Conservation (phyloP, 1,284 basidiomycete species). For the Ustilago tritici region DNA sequence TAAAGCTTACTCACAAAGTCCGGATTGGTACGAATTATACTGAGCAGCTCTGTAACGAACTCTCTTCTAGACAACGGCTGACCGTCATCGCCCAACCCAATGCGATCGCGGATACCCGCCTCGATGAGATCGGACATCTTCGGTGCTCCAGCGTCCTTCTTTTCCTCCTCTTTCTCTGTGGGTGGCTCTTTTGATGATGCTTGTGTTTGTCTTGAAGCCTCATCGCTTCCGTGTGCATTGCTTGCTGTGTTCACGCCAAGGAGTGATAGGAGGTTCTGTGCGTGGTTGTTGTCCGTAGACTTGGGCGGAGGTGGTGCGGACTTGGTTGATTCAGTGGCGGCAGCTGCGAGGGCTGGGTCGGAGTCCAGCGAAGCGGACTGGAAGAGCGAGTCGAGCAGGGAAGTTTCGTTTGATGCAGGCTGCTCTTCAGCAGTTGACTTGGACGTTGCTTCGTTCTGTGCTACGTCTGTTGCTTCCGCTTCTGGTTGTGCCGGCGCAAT, state of each 20-base stretch:
- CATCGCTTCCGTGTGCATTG: neutral
- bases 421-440: neutral
- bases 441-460: neutral
- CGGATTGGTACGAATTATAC: constrained; percentile 74
- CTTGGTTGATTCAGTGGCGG: neutral
- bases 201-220: neutral
- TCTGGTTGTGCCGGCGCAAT: neutral
- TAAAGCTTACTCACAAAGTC: constrained; percentile 60
- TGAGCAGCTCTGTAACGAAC: constrained; percentile 78
- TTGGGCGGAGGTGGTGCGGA: neutral
- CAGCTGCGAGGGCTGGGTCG: neutral
- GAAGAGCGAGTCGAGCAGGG: constrained; percentile 41
- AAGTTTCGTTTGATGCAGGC: constrained; percentile 10
- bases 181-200: constrained; percentile 1
- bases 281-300: constrained; percentile 2
- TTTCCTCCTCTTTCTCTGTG: neutral
- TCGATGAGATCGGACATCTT: constrained; percentile 72
- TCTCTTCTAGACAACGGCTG: constrained; percentile 73
- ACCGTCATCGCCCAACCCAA: constrained; percentile 62
- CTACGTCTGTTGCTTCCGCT: neutral
- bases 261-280: constrained; percentile 26
- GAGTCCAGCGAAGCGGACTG: constrained; percentile 30
- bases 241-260: constrained; percentile 10
- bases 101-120: constrained; percentile 70
- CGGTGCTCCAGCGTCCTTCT: constrained; percentile 26